Conservation (phyloP, 2,329 filamentous ascomycete species). For the Colletotrichum agaves region DNA sequence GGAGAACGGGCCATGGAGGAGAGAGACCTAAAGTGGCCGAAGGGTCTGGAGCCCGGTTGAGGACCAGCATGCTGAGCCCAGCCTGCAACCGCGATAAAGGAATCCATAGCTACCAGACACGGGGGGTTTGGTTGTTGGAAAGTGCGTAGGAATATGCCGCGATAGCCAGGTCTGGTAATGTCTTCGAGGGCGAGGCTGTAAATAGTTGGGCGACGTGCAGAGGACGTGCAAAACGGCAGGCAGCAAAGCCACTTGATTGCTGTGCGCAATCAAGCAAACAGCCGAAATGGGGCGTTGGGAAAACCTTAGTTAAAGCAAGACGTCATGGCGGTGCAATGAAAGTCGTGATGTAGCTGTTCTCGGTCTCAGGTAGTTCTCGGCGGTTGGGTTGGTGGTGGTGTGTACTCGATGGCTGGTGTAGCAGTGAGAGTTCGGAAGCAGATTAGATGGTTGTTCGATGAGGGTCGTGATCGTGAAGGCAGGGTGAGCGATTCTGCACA, state of each 20-base stretch:
- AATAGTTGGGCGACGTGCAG: neutral
- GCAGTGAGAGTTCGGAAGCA: neutral
- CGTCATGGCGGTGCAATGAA: conserved; percentile 28
- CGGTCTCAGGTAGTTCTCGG: neutral
- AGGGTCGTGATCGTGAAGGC: conserved; percentile 13
- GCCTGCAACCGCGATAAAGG: conserved; percentile 63
- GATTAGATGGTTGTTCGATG: neutral
- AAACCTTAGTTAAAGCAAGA: conserved; percentile 23
- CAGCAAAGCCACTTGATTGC: conserved; percentile 3
- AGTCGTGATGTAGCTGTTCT: conserved; percentile 3
- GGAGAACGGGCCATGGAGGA: conserved; percentile 59
- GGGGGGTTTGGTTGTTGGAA: neutral
- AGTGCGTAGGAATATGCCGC: conserved; percentile 4
- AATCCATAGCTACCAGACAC: conserved; percentile 15
- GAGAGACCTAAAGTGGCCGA: conserved; percentile 64
- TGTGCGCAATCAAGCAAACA: neutral
- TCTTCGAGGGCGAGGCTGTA: neutral
- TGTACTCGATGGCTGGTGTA: neutral
- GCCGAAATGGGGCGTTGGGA: conserved; percentile 12
- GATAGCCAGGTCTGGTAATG: neutral
- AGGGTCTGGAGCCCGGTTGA: conserved; percentile 48
- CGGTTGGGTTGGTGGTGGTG: neutral
- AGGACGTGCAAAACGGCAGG: neutral
- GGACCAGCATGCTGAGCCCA: conserved; percentile 59
- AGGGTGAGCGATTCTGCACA: neutral